Percentiles rank a stretch among this genome's conserved stretches.
phyloP scores from a whole-genome alignment of 176 grass and related monocot genomes.

The Cenchrus americanus region DNA sequence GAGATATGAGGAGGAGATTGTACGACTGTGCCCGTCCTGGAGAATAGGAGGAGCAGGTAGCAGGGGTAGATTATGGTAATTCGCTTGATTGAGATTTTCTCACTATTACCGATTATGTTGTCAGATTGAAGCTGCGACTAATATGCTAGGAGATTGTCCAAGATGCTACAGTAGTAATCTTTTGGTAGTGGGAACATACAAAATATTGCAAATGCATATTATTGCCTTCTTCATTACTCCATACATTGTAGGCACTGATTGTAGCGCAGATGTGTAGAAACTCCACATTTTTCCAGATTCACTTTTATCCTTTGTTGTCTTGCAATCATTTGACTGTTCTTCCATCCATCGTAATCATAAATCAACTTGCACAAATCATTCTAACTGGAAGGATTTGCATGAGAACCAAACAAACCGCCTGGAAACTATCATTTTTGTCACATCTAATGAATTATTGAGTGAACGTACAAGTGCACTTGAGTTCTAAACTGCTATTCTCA shows the following conservation, averaged over 20 bases:
- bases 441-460: neutral
- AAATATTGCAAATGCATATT: conserved; percentile 7
- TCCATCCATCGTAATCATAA: neutral
- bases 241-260: neutral
- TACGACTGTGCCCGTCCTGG: too few species aligned
- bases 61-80: too few species aligned
- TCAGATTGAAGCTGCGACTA: neutral
- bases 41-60: too few species aligned
- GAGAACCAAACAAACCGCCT: neutral
- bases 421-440: neutral
- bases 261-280: neutral
- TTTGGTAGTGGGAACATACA: neutral
- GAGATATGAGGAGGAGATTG: too few species aligned
- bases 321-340: neutral
- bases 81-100: too few species aligned
- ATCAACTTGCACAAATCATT: conserved; percentile 16
- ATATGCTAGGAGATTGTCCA: neutral
- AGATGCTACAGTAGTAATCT: neutral
- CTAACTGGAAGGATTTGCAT: conserved; percentile 5
- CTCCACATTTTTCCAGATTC: neutral
- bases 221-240: too few species aligned
- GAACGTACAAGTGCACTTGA: neutral
- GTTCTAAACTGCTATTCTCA: neutral
- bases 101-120: conserved; percentile 7
- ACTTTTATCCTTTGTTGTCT: neutral